Conservation (phyloP, 1,139 yeast species). For the Yamadazyma blattariae region DNA sequence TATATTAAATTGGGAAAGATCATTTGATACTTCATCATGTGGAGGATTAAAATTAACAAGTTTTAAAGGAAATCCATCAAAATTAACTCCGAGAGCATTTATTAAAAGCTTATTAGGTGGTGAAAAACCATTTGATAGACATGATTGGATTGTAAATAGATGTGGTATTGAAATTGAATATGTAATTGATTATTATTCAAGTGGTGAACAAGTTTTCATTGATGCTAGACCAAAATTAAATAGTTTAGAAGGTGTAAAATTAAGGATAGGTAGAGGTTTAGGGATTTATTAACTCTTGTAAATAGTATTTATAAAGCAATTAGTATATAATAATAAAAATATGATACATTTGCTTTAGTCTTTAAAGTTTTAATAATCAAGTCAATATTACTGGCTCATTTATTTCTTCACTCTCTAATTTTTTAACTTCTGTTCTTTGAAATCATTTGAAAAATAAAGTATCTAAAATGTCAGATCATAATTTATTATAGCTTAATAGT, state of each 20-base stretch:
- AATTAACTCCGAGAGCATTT: constrained; percentile 88
- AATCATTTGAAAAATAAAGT: too few relatives aligned
- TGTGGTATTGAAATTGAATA: constrained; percentile 85
- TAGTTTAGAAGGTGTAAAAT: constrained; percentile 70
- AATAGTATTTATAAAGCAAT: constrained; percentile 1
- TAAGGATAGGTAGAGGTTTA: constrained; percentile 55
- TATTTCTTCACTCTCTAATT: too few relatives aligned
- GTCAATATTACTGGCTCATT: too few relatives aligned
- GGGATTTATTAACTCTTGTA: constrained; percentile 4
- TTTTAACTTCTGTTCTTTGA: too few relatives aligned
- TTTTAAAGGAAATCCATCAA: constrained; percentile 85
- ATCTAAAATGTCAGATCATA: too few relatives aligned
- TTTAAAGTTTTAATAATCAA: too few relatives aligned
- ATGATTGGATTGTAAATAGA: constrained; percentile 90
- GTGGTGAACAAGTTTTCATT: constrained; percentile 59
- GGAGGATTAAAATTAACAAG: constrained; percentile 85
- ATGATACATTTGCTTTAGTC: too few relatives aligned
- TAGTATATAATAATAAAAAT: too few relatives aligned
- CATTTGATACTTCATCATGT: constrained; percentile 55
- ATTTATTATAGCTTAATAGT: too few relatives aligned
- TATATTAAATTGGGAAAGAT: constrained; percentile 77
- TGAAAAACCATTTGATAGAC: constrained; percentile 88
- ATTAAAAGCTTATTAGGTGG: constrained; percentile 61
- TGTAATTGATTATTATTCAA: constrained; percentile 89
- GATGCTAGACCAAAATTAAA: constrained; percentile 93